Evolutionary conservation across 1,139 yeast species (phyloP).

Genomic region (Saccharomycopsis hybrid): DNA sequence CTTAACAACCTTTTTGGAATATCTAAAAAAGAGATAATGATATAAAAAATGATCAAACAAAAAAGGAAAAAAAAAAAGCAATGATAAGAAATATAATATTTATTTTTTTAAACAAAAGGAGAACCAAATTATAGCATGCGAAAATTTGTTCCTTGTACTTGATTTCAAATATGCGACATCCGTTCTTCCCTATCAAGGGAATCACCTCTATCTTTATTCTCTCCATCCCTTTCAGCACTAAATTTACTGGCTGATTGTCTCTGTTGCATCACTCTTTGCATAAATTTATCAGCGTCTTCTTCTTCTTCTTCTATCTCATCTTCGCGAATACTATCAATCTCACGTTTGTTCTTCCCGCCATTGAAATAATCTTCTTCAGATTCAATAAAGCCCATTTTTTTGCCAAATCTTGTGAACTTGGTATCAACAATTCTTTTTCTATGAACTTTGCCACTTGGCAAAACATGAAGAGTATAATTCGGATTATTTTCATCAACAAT

Average conservation of each 20-base stretch:
- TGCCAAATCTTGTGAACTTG: constrained; percentile 28
- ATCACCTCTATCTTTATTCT: neutral
- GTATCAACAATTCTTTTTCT: constrained; percentile 33
- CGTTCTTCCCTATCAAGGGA: neutral
- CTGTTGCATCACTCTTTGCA: constrained; percentile 5
- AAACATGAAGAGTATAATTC: constrained; percentile 42
- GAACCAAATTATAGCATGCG: too few relatives aligned
- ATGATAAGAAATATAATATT: too few relatives aligned
- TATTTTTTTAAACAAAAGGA: too few relatives aligned
- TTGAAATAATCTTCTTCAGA: too few relatives aligned
- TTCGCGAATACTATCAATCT: neutral
- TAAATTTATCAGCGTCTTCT: constrained; percentile 30
- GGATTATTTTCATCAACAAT: constrained; percentile 16
- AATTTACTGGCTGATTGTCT: too few relatives aligned
- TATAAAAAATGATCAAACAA: too few relatives aligned
- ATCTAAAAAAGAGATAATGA: too few relatives aligned
- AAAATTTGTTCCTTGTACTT: too few relatives aligned
- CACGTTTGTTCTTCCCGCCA: neutral
- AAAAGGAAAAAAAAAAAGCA: too few relatives aligned
- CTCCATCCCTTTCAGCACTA: too few relatives aligned
- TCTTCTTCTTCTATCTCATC: constrained; percentile 18
- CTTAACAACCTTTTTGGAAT: too few relatives aligned
- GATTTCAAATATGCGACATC: neutral
- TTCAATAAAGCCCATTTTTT: constrained; percentile 32
- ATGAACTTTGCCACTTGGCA: constrained; percentile 66